Base-by-base conservation (phyloP, 2,329 filamentous ascomycete species). In the Diaporthe capsici region DNA sequence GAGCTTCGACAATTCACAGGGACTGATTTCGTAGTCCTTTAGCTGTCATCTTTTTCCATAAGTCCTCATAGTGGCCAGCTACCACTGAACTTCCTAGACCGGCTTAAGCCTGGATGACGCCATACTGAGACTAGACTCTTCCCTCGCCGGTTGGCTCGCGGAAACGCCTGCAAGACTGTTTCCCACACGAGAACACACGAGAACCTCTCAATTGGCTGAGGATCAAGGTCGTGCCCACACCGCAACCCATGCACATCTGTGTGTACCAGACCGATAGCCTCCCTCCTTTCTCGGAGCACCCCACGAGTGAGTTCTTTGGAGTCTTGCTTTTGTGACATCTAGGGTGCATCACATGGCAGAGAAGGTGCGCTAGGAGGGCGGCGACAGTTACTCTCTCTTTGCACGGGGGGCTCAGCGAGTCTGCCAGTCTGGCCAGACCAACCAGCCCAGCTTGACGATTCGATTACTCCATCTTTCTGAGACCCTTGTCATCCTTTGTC, bases 81-180 rank as follows among this genome's bases (percentile, higher is more conserved):
- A 17, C 51, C 53, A 47, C 42, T 68, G 37, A 12, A 42, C 5
- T 34, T 44, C 51, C 74, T 44, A 72, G 67, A 67, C 63, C 67
- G 67, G 75, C 53, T 47, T 70, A 68, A 75, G 37, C 25, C 51
- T 44, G 34, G 25, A 72, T 75, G 72, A 76, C 73, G 75, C 75
- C 73, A 75, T 76, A 42, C 61, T 39, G 60, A 63, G 51, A 60
- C 71, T 22, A 71, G 28, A 55, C 55, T n/a, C 47, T 49, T 28
- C 9, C 25, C 53, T 57, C 28, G 47, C 53, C 34, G 31, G 31
- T 58, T 51, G 57, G 28, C 72, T 71, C 47, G 55, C 68, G 51
- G 53, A 57, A 76, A 53, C n/a, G 58, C 22, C 72, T 55, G 72
- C 67, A 39, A 34, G 57, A 28, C 6, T 31, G n/a, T 20, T 10